phyloP scores from a whole-genome alignment of 176 grass and related monocot species.

The Raddia guianensis region DNA sequence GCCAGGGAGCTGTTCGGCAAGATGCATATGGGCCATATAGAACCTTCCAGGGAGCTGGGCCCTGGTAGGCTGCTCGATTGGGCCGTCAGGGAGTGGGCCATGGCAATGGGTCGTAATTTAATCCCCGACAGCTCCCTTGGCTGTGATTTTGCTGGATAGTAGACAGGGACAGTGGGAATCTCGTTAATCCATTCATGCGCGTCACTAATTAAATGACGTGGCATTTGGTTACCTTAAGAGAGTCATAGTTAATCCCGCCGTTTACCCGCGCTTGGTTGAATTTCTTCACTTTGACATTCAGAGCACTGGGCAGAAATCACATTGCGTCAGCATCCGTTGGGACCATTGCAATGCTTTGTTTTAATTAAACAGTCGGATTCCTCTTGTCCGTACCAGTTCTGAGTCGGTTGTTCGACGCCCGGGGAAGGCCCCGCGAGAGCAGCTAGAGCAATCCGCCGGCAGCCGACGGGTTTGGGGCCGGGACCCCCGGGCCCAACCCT shows the following conservation, averaged over 20 bases:
- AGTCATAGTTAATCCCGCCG: slow-evolving; percentile 87
- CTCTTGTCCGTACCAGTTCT: slow-evolving; percentile 68
- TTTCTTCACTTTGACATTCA: slow-evolving; percentile 63
- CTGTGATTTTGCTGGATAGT: too few species aligned
- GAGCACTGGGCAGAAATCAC: slow-evolving; percentile 53
- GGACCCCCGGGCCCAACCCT: slow-evolving; percentile 67
- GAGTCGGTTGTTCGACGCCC: slow-evolving; percentile 57
- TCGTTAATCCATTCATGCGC: slow-evolving; percentile 70
- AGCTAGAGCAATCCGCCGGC: too few species aligned
- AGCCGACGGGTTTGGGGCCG: background rate
- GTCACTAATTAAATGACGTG: slow-evolving; percentile 72
- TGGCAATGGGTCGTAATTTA: too few species aligned
- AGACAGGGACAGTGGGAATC: slow-evolving; percentile 43
- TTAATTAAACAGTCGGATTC: slow-evolving; percentile 83
- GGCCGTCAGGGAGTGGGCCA: too few species aligned
- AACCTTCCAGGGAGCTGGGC: too few species aligned
- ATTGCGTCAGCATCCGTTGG: slow-evolving; percentile 53
- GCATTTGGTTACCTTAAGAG: slow-evolving; percentile 89
- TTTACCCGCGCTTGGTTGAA: slow-evolving; percentile 75
- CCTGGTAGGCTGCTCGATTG: too few species aligned
- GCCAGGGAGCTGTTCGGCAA: too few species aligned
- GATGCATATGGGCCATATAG: too few species aligned
- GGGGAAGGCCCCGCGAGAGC: slow-evolving; percentile 43
- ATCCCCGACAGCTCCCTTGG: too few species aligned
- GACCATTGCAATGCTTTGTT: slow-evolving; percentile 65